These are phyloP conservation scores for Candolleomyces aberdarensis DNA, from an alignment of 768 basidiomycete genomes.

Conservation along the genomic window DNA sequence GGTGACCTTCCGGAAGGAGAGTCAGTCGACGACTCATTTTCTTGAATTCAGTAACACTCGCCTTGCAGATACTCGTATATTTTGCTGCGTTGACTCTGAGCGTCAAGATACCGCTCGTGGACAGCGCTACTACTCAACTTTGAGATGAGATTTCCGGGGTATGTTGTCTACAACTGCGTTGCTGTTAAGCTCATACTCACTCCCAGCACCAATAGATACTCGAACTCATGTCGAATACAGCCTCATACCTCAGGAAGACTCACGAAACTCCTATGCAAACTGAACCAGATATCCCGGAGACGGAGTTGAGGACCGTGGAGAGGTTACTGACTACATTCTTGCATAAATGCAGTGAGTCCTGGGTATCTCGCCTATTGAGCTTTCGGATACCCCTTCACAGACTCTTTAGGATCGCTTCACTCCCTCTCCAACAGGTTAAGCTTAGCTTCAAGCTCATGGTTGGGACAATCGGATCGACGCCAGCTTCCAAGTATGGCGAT, in stretches of 20 bases:
- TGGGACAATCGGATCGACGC: too few relatives aligned
- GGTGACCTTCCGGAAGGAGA: too few relatives aligned
- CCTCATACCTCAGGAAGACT: conserved; percentile 69
- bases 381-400: too few relatives aligned
- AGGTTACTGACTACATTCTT: conserved; percentile 46
- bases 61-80: too few relatives aligned
- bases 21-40: too few relatives aligned
- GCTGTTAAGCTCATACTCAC: not conserved
- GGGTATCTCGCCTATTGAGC: too few relatives aligned
- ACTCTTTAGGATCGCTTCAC: too few relatives aligned
- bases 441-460: too few relatives aligned
- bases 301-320: conserved; percentile 70
- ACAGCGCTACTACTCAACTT: conserved; percentile 85
- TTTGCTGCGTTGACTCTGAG: not conserved
- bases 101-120: conserved; percentile 79
- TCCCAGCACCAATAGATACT: conserved; percentile 52
- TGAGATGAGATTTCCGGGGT: conserved; percentile 93
- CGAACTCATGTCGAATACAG: conserved; percentile 81
- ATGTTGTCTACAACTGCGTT: conserved; percentile 11
- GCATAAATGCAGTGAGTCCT: too few relatives aligned
- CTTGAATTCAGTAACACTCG: not conserved
- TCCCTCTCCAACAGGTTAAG: too few relatives aligned
- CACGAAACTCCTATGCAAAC: conserved; percentile 77
- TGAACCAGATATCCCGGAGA: conserved; percentile 76
- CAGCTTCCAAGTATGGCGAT: too few relatives aligned